These are phyloP conservation scores for Penicillium cinerascens DNA, from an alignment of 495 filamentous ascomycete genomes.

Conservation along the genomic window DNA sequence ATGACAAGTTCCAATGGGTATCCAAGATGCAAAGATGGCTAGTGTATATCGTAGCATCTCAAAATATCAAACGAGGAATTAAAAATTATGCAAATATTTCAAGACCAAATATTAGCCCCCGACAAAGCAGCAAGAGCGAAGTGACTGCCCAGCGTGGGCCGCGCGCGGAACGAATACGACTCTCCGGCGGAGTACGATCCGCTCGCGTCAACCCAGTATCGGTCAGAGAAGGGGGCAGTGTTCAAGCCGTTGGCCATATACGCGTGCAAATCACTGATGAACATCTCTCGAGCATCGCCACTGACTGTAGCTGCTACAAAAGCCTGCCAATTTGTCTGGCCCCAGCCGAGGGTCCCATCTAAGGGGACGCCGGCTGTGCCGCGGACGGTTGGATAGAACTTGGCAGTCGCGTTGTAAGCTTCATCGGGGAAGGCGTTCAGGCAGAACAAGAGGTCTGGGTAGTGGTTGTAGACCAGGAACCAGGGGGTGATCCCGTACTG, in stretches of 20 bases:
- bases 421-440: constrained; percentile 34
- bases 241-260: constrained; percentile 41
- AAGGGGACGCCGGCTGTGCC: constrained; percentile 32
- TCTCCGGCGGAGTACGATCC: constrained; percentile 9
- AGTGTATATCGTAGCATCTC: not conserved
- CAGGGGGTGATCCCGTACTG: constrained; percentile 32
- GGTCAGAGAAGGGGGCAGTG: constrained; percentile 37
- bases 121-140: constrained; percentile 20
- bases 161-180: constrained; percentile 17
- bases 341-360: constrained; percentile 30
- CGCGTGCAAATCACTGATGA: constrained; percentile 34
- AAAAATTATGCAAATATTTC: constrained; percentile 1
- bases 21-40: not conserved
- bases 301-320: constrained; percentile 28
- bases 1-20: not conserved
- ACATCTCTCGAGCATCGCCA: constrained; percentile 16
- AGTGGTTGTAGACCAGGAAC: constrained; percentile 39
- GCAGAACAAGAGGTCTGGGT: constrained; percentile 35
- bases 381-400: constrained; percentile 31
- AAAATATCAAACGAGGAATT: constrained; percentile 4
- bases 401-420: constrained; percentile 31
- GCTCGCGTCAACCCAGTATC: constrained; percentile 26
- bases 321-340: constrained; percentile 40
- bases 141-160: constrained; percentile 20
- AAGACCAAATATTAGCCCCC: constrained; percentile 14